phyloP scores from a whole-genome alignment of 805 yeast species.

The Teunomyces gatunensis region DNA sequence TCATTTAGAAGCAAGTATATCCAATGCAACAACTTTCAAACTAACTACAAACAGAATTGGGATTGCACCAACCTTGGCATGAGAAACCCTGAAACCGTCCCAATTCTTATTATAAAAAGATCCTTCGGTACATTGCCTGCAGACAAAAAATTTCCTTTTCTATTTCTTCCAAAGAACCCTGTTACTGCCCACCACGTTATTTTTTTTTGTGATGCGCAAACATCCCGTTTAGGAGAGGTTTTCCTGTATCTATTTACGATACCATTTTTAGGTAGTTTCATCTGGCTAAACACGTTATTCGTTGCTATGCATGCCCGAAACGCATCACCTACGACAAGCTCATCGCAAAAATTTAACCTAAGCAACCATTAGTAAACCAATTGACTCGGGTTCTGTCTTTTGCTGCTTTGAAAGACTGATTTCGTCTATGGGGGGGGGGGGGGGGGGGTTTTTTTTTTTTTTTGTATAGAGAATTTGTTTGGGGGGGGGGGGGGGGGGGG shows the following conservation, averaged over 20 bases:
- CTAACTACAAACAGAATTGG: background rate
- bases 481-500: too few species aligned
- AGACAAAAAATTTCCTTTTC: background rate
- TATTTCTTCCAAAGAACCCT: background rate
- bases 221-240: background rate
- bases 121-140: slow-evolving; percentile 2
- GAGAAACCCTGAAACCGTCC: background rate
- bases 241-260: background rate
- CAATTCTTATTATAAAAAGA: background rate
- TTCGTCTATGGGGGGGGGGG: background rate
- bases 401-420: background rate
- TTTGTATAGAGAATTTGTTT: too few species aligned
- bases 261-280: background rate
- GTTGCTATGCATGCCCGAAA: background rate
- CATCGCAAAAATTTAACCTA: background rate
- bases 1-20: background rate
- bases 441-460: too few species aligned
- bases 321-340: background rate
- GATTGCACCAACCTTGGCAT: background rate
- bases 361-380: background rate
- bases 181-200: background rate
- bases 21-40: background rate
- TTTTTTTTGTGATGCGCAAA: background rate
- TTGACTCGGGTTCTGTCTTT: background rate
- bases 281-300: background rate